Conservation (phyloP, 495 filamentous ascomycete species). For the Immersiella caudata region DNA sequence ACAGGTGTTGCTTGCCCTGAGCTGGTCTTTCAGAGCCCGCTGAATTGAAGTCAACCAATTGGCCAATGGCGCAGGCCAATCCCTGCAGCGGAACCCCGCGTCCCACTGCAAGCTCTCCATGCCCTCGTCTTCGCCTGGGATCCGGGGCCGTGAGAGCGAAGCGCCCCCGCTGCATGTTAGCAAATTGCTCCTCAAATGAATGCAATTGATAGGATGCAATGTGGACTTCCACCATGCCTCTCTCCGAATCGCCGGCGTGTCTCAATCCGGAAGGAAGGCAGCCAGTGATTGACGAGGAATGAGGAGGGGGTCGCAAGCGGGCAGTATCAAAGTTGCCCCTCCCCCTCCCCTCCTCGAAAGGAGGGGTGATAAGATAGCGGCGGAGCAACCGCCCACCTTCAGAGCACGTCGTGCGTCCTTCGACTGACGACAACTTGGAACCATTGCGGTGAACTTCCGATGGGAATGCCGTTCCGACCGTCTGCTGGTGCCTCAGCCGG, state of each 20-base stretch:
- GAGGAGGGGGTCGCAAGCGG: slow-evolving; percentile 10
- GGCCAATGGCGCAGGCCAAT: slow-evolving; percentile 26
- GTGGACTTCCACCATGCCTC: neutral
- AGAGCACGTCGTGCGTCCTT: neutral
- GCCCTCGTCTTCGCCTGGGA: neutral
- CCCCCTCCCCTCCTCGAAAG: slow-evolving; percentile 9
- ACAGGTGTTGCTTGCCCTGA: slow-evolving; percentile 18
- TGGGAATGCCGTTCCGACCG: neutral
- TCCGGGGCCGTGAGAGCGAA: neutral
- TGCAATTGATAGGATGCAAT: neutral
- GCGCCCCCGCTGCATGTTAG: neutral
- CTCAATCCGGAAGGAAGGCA: slow-evolving; percentile 12
- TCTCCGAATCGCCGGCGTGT: slow-evolving; percentile 2
- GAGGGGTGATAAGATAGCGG: slow-evolving; percentile 36
- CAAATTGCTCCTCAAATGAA: slow-evolving; percentile 11
- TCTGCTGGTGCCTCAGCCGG: neutral
- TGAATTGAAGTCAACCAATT: slow-evolving; percentile 18
- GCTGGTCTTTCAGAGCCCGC: neutral
- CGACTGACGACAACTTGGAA: no score
- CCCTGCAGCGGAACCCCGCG: neutral
- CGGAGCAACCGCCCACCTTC: neutral
- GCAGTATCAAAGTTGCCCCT: slow-evolving; percentile 23
- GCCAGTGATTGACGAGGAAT: slow-evolving; percentile 9
- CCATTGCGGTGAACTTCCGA: neutral
- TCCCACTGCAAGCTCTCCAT: neutral